These are phyloP conservation scores for Limonomyces culmigenus DNA, from an alignment of 1,284 basidiomycete genomes.

Conservation along the genomic window DNA sequence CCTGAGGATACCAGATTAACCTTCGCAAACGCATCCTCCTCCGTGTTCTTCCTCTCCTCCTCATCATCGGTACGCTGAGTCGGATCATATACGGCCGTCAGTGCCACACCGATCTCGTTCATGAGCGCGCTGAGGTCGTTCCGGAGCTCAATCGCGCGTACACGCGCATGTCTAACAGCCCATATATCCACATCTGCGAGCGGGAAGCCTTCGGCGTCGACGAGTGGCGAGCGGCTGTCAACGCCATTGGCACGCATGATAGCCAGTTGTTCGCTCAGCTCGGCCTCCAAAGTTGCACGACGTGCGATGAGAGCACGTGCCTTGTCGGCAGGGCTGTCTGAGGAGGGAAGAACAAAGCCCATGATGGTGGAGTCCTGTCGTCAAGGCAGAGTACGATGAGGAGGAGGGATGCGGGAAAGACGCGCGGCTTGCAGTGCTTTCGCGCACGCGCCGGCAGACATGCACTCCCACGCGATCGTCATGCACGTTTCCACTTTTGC, in stretches of 20 bases:
- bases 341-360: conserved; percentile 28
- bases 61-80: conserved; percentile 11
- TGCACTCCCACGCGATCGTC: too few species aligned
- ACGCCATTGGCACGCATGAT: conserved; percentile 39
- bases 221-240: conserved; percentile 47
- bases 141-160: conserved; percentile 55
- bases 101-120: conserved; percentile 44
- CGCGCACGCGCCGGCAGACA: too few species aligned
- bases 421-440: too few species aligned
- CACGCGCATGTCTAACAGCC: conserved; percentile 59
- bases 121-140: conserved; percentile 63
- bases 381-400: too few species aligned
- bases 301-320: conserved; percentile 39
- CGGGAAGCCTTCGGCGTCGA: conserved; percentile 78
- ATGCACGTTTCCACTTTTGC: too few species aligned
- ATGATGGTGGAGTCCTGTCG: too few species aligned
- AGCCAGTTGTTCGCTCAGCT: conserved; percentile 39
- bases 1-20: conserved; percentile 63
- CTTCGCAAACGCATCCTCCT: conserved; percentile 42
- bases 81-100: conserved; percentile 53
- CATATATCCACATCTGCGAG: conserved; percentile 72
- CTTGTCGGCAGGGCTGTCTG: conserved; percentile 29
- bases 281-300: conserved; percentile 47
- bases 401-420: too few species aligned
- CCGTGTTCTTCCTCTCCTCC: conserved; percentile 1